Percentiles rank a stretch among this genome's conserved stretches.
These are phyloP conservation scores for Monosporascus sp. DNA, from an alignment of 2,329 filamentous ascomycete species.

Conservation along the genomic window DNA sequence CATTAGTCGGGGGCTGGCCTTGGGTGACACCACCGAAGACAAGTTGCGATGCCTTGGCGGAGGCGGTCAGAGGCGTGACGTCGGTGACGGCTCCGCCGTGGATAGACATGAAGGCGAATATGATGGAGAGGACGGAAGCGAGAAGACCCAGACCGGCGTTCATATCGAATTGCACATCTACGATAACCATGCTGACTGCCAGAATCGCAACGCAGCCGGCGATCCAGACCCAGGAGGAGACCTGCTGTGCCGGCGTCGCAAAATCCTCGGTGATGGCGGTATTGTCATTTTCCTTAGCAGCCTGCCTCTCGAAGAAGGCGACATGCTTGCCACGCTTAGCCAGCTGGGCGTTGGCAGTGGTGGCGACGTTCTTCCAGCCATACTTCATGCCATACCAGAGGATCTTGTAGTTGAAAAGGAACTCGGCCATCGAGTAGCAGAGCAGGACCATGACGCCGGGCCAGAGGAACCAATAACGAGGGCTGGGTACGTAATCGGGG, in stretches of 20 bases:
- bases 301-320: conserved; percentile 37
- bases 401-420: conserved; percentile 34
- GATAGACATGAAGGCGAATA: conserved; percentile 57
- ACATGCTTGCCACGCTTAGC: conserved; percentile 37
- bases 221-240: conserved; percentile 49
- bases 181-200: conserved; percentile 45
- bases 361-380: conserved; percentile 39
- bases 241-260: conserved; percentile 38
- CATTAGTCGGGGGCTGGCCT: conserved; percentile 40
- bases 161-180: conserved; percentile 48
- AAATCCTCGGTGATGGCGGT: conserved; percentile 43
- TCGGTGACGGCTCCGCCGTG: conserved; percentile 56
- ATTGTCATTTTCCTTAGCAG: conserved; percentile 23
- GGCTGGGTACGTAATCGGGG: conserved; percentile 28
- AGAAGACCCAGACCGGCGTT: conserved; percentile 51
- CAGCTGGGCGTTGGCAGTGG: conserved; percentile 33
- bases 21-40: conserved; percentile 61
- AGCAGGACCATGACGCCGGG: conserved; percentile 38
- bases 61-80: conserved; percentile 59
- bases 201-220: conserved; percentile 43
- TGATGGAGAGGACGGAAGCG: conserved; percentile 50
- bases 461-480: conserved; percentile 38
- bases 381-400: conserved; percentile 37
- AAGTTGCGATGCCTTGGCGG: conserved; percentile 64
- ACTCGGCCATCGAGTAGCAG: conserved; percentile 33